Conservation (phyloP, 164 flowering plant genomes). For the Malania oleifera region DNA sequence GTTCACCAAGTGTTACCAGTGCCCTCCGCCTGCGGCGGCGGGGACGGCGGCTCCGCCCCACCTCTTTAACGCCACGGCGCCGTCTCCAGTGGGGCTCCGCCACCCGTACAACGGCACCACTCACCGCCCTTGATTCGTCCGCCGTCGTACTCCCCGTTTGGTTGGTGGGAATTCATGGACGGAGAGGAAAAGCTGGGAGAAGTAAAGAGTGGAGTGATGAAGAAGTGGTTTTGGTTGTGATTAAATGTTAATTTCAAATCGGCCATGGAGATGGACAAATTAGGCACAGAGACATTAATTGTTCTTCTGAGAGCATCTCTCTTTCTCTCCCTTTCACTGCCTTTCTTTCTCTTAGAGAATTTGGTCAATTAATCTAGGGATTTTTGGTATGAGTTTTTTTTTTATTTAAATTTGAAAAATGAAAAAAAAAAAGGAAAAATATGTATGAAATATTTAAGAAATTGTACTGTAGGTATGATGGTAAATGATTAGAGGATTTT, state of each 20-base stretch:
- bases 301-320: too few relatives aligned
- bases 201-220: too few relatives aligned
- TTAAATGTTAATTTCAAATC: too few relatives aligned
- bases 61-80: slow-evolving; percentile 30
- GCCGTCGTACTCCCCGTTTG: too few relatives aligned
- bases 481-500: neutral
- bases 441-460: slow-evolving; percentile 1
- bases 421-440: too few relatives aligned
- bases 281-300: too few relatives aligned
- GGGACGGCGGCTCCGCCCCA: slow-evolving; percentile 13
- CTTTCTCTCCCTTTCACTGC: too few relatives aligned
- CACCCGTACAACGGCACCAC: slow-evolving; percentile 16
- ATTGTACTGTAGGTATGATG: neutral
- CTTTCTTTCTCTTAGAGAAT: neutral
- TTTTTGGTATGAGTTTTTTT: neutral
- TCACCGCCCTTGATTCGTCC: slow-evolving; percentile 14
- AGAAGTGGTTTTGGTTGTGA: too few relatives aligned
- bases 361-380: neutral
- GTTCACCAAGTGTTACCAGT: slow-evolving; percentile 92
- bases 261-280: too few relatives aligned
- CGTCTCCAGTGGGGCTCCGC: slow-evolving; percentile 19
- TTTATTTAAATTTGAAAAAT: too few relatives aligned
- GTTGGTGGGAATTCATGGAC: too few relatives aligned
- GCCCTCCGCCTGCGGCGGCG: slow-evolving; percentile 41
- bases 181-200: too few relatives aligned